These are phyloP conservation scores for Hibiscus syriacus DNA, from an alignment of 345 rosid genomes.

Conservation along the genomic window DNA sequence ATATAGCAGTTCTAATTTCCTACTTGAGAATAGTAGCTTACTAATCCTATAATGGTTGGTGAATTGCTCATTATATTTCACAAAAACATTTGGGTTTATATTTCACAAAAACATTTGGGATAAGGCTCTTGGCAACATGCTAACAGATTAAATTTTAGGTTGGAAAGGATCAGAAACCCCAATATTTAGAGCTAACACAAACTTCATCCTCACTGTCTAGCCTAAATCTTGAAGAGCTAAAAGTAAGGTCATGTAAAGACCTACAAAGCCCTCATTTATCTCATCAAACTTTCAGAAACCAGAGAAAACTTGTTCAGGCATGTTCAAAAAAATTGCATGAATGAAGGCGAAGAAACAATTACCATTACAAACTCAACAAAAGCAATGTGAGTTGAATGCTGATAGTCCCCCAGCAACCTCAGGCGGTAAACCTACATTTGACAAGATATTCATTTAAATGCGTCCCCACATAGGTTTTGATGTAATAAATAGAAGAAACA, in stretches of 20 bases:
- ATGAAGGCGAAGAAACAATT: constrained; percentile 18
- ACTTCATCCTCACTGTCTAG: background rate
- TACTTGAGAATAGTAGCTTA: background rate
- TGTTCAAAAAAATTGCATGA: background rate
- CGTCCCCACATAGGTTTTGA: background rate
- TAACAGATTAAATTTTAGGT: background rate
- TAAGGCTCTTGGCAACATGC: background rate
- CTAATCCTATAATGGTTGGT: background rate
- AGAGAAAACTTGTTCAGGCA: background rate
- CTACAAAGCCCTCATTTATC: background rate
- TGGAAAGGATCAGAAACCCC: background rate
- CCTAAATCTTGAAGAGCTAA: background rate
- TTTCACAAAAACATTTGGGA: background rate
- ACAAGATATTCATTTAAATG: constrained; percentile 8
- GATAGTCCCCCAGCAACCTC: constrained; percentile 77
- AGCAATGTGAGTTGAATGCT: constrained; percentile 76
- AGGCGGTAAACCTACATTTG: constrained; percentile 54
- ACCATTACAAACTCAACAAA: constrained; percentile 80
- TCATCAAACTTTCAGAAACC: constrained; percentile 2
- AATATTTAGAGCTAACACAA: background rate
- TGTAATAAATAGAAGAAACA: background rate
- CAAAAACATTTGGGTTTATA: background rate
- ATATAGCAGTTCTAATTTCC: background rate
- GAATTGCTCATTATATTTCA: background rate
- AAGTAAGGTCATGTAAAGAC: background rate